Conservation (phyloP, 2,329 filamentous ascomycete species). For the Xylariaceae sp. region DNA sequence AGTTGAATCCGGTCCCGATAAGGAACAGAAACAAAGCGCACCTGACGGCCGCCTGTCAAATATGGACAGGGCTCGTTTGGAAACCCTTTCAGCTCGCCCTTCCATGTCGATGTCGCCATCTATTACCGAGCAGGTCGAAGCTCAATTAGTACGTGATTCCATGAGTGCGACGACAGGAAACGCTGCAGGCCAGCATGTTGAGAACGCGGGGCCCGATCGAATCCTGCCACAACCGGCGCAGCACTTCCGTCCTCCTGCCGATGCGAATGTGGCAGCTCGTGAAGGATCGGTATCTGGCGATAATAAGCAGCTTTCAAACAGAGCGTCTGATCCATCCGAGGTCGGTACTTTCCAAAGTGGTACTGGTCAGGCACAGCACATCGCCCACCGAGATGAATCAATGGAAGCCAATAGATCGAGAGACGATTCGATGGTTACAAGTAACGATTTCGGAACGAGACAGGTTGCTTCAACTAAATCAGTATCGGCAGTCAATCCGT, state of each 20-base stretch:
- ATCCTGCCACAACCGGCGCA: background rate
- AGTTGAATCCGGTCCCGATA: slow-evolving; percentile 29
- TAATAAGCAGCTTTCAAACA: background rate
- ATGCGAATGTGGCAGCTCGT: background rate
- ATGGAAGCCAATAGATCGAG: background rate
- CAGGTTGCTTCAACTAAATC: background rate
- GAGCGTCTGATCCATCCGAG: background rate
- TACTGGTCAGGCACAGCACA: background rate
- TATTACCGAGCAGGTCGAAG: slow-evolving; percentile 20
- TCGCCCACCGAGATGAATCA: background rate
- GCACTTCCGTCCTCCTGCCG: background rate
- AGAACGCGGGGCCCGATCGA: background rate
- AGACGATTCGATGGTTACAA: background rate
- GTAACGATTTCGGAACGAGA: background rate
- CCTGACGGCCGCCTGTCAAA: slow-evolving; percentile 17
- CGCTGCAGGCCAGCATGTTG: slow-evolving; percentile 1
- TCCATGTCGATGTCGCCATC: slow-evolving; percentile 17
- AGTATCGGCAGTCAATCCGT: background rate
- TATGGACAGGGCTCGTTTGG: slow-evolving; percentile 20
- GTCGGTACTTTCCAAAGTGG: background rate
- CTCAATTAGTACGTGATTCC: slow-evolving; percentile 19
- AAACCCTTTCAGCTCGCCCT: background rate
- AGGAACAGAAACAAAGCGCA: slow-evolving; percentile 2
- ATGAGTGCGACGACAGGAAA: slow-evolving; percentile 6
- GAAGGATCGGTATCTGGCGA: background rate